Base-by-base conservation (phyloP, 768 basidiomycete species). In the Amylocystis lapponica region DNA sequence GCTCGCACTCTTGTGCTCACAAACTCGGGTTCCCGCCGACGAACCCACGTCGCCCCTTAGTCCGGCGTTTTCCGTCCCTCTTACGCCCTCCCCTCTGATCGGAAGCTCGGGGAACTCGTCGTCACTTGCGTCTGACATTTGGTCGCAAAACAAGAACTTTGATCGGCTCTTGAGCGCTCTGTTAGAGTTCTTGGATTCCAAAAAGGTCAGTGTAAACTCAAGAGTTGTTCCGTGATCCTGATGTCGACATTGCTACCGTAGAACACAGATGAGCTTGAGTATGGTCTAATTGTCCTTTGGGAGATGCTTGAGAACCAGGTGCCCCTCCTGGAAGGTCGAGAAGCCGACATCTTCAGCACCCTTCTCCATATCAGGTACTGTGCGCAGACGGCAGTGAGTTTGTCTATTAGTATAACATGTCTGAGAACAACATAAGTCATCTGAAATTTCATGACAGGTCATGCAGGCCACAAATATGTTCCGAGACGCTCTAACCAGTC, bases 381-480 rank as follows among this genome's bases (percentile, higher is more conserved):
- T 57, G 82, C 79, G 55, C 75, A 79, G 49, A 62, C 76, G 25
- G 81, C 78, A 46, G 91, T 92, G 53, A 48, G 82, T 67, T 3
- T 22, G n/a, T n/a, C n/a, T n/a, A n/a, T n/a, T n/a, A n/a, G n/a
- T n/a, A n/a, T n/a, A n/a, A 19, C 32, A n/a, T n/a, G 14, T 30
- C 32, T 19, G n/a, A n/a, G n/a, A n/a, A n/a, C n/a, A n/a, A n/a
- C 31, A 27, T 22, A 17, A 17, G 22, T 41, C 40, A 41, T 22
- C 21, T 21, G 6, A 3, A 29, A 40, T 11, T 17, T 20, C 3
- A 13, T 39, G 42, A 16, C 45, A 92, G 89, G 80, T 92, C 29
- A 69, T 89, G 41, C 86, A 90, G 59, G 89, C 86, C 4, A 89
- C 88, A 11, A 87, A 78, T 53, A 78, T 81, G 2, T 82, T 92